Conservation (phyloP, 177 flowering plant species). For the Telopea speciosissima region DNA sequence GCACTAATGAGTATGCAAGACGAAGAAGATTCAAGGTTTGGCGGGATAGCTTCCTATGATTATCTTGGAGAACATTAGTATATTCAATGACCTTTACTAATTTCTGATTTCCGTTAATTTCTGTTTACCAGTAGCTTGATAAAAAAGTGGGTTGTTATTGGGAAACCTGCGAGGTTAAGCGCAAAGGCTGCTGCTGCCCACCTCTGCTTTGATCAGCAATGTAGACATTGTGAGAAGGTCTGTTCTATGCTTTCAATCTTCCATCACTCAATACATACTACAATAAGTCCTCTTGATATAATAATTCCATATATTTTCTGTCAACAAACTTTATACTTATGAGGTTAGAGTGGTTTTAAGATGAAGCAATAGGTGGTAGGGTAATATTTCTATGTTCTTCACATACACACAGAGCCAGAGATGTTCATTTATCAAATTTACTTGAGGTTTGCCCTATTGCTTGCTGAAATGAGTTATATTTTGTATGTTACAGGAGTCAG, state of each 20-base stretch:
- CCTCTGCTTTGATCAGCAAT: constrained; percentile 80
- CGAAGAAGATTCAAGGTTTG: constrained; percentile 57
- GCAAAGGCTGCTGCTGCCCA: constrained; percentile 52
- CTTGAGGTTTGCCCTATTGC: background rate
- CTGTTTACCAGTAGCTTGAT: constrained; percentile 61
- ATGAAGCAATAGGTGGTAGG: background rate
- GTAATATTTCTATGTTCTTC: background rate
- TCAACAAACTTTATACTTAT: too few relatives aligned
- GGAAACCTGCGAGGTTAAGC: constrained; percentile 57
- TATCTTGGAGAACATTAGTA: background rate
- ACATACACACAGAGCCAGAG: background rate
- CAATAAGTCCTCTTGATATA: background rate
- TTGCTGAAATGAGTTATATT: background rate
- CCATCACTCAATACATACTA: background rate
- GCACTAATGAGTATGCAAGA: constrained; percentile 93
- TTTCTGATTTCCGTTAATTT: constrained; percentile 8
- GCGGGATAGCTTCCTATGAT: background rate
- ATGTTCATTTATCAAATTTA: too few relatives aligned
- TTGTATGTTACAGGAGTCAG: constrained; percentile 60
- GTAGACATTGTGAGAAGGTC: constrained; percentile 94
- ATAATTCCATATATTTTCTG: background rate
- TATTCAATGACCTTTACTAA: background rate
- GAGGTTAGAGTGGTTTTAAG: background rate
- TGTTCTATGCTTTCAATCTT: background rate
- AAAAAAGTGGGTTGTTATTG: constrained; percentile 62